Base-by-base conservation (phyloP, 805 yeast genomes). In the Starmerella kuoi region DNA sequence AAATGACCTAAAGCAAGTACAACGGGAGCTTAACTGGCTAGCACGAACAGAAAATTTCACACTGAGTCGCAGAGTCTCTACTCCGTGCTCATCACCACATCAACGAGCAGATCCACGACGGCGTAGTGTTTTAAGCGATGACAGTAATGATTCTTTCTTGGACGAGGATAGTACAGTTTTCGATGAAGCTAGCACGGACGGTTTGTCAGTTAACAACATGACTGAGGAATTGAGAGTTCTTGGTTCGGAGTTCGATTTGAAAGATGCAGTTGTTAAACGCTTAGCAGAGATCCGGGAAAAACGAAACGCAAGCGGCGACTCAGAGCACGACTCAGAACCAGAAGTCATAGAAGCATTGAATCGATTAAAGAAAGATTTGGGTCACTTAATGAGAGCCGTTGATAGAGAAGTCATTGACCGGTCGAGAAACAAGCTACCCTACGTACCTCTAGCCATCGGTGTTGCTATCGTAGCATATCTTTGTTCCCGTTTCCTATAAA, bases 31-130 rank as follows among this genome's bases (percentile, higher is more conserved):
- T 4, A 49, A 47, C 35, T 49, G 36, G 37, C 42, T 55, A 11
- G 61, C 61, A 5, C 54, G 61, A 12, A 37, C 53, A 5, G 57
- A 54, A 26, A 57, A 57, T 40, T 58, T 58, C 12, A 37, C 33
- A 14, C 25, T 42, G 5, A 32, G 22, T 15, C 15, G 8, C 9
- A 14, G 19, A 6, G 35, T 12, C 20, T 9, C 7, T 21, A 3
- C 26, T 22, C 11, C 12, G 19, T 4, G 20, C 26, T 4, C 26
- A n/a, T 3, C 22, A 30, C 26, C 9, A 5, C 12, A 17, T 27
- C 3, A 26, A 23, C 19, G 12, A 9, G n/a, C n/a, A n/a, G 38
- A 22, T 31, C 7, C 3, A 3, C 44, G 31, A 25, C 18, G 37
- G 14, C 31, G 34, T 23, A 23, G 30, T 9, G 17, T 31, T 14